Evolutionary conservation across 2,329 filamentous ascomycete species (phyloP).

Genomic region (Pyrenophora graminea): DNA sequence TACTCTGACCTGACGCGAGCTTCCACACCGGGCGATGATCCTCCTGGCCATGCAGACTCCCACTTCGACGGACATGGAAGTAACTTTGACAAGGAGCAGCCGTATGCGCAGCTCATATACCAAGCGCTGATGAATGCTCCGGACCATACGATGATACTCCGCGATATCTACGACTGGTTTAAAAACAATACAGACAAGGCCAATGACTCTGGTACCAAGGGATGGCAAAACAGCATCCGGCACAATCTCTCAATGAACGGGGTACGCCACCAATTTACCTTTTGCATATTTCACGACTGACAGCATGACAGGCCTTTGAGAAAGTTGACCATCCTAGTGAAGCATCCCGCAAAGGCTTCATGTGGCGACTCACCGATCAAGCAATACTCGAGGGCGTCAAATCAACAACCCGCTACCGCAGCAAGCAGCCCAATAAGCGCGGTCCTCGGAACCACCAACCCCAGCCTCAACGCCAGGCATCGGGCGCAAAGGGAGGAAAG

Average conservation of each 20-base stretch:
- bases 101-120: constrained; percentile 84
- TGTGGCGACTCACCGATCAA: constrained; percentile 77
- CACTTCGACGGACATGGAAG: constrained; percentile 21
- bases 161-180: constrained; percentile 93
- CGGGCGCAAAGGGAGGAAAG: constrained; percentile 52
- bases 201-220: constrained; percentile 59
- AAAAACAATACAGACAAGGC: constrained; percentile 77
- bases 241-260: constrained; percentile 96
- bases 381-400: constrained; percentile 74
- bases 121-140: constrained; percentile 71
- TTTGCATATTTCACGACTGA: constrained; percentile 11
- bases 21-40: constrained; percentile 28
- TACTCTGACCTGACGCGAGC: constrained; percentile 29
- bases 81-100: constrained; percentile 56
- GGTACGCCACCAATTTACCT: constrained; percentile 57
- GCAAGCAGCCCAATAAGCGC: constrained; percentile 53
- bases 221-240: constrained; percentile 94
- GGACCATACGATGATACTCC: constrained; percentile 72
- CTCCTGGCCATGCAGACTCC: constrained; percentile 5
- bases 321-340: constrained; percentile 55
- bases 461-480: constrained; percentile 49
- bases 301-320: constrained; percentile 56
- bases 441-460: constrained; percentile 32
- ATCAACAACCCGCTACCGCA: constrained; percentile 72
- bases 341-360: constrained; percentile 67